phyloP scores from a whole-genome alignment of 805 yeast genomes.

The Metahyphopichia silvanorum region DNA sequence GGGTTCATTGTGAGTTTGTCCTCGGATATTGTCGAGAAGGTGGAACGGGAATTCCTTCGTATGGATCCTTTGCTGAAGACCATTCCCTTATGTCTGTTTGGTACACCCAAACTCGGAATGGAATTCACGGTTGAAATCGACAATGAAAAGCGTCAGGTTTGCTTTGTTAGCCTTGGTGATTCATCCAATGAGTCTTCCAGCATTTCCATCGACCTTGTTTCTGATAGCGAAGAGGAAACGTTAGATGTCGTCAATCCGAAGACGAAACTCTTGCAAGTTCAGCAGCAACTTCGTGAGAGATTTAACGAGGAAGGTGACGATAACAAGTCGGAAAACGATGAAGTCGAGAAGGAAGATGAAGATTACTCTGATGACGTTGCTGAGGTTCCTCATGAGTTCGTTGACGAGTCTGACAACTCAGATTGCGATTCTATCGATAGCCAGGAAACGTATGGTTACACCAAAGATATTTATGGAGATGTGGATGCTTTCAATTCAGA shows the following conservation, averaged over 20 bases:
- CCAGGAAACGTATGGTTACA: too few relatives aligned
- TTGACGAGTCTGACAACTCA: neutral
- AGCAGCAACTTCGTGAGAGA: too few relatives aligned
- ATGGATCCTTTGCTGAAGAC: slow-evolving; percentile 7
- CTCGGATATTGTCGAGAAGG: slow-evolving; percentile 14
- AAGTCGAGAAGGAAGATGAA: slow-evolving; percentile 6
- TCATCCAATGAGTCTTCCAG: neutral
- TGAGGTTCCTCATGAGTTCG: neutral
- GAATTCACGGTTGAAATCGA: slow-evolving; percentile 10
- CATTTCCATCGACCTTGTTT: slow-evolving; percentile 3
- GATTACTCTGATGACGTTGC: slow-evolving; percentile 3
- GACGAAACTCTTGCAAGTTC: slow-evolving; percentile 2
- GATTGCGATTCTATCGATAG: neutral
- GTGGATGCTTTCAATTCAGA: neutral
- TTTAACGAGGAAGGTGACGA: slow-evolving; percentile 2
- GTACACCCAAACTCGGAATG: slow-evolving; percentile 17
- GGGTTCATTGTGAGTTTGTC: slow-evolving; percentile 36
- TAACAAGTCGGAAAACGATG: slow-evolving; percentile 2
- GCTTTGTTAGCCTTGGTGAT: slow-evolving; percentile 9
- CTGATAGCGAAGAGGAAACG: slow-evolving; percentile 4
- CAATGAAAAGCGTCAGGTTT: too few relatives aligned
- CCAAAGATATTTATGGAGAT: neutral
- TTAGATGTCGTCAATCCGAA: too few relatives aligned
- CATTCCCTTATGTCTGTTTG: slow-evolving; percentile 19
- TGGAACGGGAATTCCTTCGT: slow-evolving; percentile 7